A percentile compares a stretch with the other conserved stretches of the same genome.
phyloP scores from a whole-genome alignment of 2,329 filamentous ascomycete genomes.

The Penicillium sp. region DNA sequence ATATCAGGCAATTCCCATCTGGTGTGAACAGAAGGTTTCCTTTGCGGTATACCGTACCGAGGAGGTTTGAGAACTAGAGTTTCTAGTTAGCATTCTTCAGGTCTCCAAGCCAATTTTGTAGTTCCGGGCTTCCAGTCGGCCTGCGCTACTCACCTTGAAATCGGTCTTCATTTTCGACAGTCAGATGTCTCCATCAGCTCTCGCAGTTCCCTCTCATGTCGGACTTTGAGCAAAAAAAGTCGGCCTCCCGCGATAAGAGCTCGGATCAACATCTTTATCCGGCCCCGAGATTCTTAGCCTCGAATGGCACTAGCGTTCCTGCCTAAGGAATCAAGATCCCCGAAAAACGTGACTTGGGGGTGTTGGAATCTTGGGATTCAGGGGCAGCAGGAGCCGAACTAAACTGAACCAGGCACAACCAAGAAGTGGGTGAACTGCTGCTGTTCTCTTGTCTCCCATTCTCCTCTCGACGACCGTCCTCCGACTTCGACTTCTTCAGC shows the following conservation, averaged over 20 bases:
- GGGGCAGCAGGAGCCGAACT: constrained; percentile 34
- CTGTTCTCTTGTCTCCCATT: constrained; percentile 10
- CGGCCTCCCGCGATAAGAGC: constrained; percentile 32
- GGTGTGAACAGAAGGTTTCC: constrained; percentile 96
- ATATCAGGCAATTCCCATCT: constrained; percentile 93
- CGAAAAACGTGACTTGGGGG: constrained; percentile 16
- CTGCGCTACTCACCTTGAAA: constrained; percentile 73
- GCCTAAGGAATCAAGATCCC: constrained; percentile 14
- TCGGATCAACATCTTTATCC: constrained; percentile 33
- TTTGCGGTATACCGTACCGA: constrained; percentile 97
- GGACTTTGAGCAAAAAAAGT: constrained; percentile 28
- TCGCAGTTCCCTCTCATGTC: constrained; percentile 4
- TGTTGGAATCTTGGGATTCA: constrained; percentile 32
- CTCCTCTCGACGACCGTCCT: constrained; percentile 7
- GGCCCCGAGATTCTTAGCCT: constrained; percentile 31
- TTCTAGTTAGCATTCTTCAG: constrained; percentile 1
- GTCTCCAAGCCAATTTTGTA: neutral
- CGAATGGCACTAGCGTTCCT: constrained; percentile 31
- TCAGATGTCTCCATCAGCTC: constrained; percentile 23
- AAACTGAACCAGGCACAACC: constrained; percentile 24
- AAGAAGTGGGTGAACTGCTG: constrained; percentile 18
- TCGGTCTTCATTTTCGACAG: constrained; percentile 86
- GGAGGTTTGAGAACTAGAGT: constrained; percentile 88
- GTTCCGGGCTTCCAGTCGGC: neutral
- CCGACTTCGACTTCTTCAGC: constrained; percentile 1